phyloP scores from a whole-genome alignment of 805 yeast genomes.

The Candida fluviatilis region DNA sequence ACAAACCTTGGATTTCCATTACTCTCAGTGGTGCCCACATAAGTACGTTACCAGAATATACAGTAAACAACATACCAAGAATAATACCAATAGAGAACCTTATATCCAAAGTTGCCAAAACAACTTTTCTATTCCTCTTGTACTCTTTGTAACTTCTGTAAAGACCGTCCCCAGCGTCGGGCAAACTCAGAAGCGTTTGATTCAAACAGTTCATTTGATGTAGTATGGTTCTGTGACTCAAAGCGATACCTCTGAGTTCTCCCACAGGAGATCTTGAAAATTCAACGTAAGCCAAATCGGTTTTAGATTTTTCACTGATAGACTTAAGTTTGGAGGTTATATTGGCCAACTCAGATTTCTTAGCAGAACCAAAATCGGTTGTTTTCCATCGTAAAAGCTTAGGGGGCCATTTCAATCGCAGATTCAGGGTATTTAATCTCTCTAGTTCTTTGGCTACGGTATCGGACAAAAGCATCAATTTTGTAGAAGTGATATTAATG shows the following conservation, averaged over 20 bases:
- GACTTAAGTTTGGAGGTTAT: conserved; percentile 19
- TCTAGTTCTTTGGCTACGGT: conserved; percentile 72
- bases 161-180: conserved; percentile 53
- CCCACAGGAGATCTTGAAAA: conserved; percentile 88
- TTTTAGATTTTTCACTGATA: conserved; percentile 8
- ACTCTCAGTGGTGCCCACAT: conserved; percentile 75
- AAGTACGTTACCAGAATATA: conserved; percentile 79
- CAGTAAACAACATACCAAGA: conserved; percentile 72
- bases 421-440: conserved; percentile 40
- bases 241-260: conserved; percentile 86
- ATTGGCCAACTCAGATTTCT: conserved; percentile 28
- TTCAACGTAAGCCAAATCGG: conserved; percentile 87
- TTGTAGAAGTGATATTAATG: conserved; percentile 69
- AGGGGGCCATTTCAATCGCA: conserved; percentile 63
- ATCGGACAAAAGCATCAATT: conserved; percentile 77
- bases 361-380: conserved; percentile 72
- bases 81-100: conserved; percentile 76
- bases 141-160: conserved; percentile 33
- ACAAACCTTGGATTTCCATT: conserved; percentile 78
- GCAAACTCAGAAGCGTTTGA: conserved; percentile 62
- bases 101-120: conserved; percentile 43
- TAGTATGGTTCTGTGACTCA: conserved; percentile 81
- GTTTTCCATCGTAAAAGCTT: conserved; percentile 78
- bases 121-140: conserved; percentile 46
- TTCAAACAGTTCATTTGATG: conserved; percentile 83